Conservation (phyloP, 2,329 filamentous ascomycete genomes). For the Rhynchosporium graminicola region DNA sequence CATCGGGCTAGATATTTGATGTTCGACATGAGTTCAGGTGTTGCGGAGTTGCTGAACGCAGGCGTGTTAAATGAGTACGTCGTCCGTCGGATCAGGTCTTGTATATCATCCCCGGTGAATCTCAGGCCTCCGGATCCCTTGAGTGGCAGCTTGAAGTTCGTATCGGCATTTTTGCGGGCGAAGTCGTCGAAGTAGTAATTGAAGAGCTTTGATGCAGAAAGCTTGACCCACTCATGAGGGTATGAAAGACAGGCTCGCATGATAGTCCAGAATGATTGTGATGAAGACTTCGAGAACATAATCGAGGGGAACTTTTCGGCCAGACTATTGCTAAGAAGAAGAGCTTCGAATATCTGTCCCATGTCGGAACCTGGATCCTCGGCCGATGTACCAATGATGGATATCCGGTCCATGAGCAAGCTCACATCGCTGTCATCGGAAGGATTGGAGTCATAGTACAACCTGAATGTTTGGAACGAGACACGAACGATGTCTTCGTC, state of each 20-base stretch:
- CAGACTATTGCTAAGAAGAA: constrained; percentile 69
- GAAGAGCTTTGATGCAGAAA: constrained; percentile 72
- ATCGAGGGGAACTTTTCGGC: constrained; percentile 64
- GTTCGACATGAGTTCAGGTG: constrained; percentile 76
- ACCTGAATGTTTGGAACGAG: constrained; percentile 76
- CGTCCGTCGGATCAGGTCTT: constrained; percentile 54
- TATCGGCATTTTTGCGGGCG: constrained; percentile 60
- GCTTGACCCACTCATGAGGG: constrained; percentile 72
- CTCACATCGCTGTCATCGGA: constrained; percentile 59
- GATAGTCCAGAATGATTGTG: constrained; percentile 68
- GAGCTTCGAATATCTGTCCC: constrained; percentile 72
- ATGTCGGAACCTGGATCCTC: constrained; percentile 61
- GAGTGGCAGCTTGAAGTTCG: constrained; percentile 60
- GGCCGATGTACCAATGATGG: constrained; percentile 52
- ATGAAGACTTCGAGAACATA: constrained; percentile 57
- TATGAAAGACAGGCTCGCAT: constrained; percentile 71
- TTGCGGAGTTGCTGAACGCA: constrained; percentile 71
- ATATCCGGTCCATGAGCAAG: constrained; percentile 53
- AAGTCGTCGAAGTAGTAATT: constrained; percentile 81
- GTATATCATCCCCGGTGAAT: constrained; percentile 65
- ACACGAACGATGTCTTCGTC: constrained; percentile 71
- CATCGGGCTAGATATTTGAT: constrained; percentile 76
- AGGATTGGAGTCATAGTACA: constrained; percentile 75
- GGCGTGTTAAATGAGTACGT: constrained; percentile 60
- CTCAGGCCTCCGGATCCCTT: constrained; percentile 70